Evolutionary conservation across 202 grass and related monocot genomes (phyloP).

Genomic region (Schoenoplectus triqueter): DNA sequence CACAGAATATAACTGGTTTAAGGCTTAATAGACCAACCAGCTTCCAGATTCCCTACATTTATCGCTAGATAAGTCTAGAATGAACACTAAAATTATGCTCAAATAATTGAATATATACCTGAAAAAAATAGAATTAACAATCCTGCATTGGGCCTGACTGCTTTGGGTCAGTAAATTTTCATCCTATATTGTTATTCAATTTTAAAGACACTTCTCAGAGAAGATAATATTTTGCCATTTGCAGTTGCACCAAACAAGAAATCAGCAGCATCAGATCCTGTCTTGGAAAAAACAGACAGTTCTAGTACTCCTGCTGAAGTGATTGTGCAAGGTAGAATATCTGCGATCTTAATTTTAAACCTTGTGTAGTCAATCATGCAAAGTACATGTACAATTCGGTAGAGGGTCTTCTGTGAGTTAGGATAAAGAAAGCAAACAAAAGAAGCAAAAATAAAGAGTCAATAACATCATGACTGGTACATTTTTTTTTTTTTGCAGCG

Average conservation of each 20-base stretch:
- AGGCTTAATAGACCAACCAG: background rate
- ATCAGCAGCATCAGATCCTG: background rate
- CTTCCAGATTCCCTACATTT: background rate
- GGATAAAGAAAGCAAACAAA: background rate
- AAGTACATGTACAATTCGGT: background rate
- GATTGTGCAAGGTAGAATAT: conserved; percentile 21
- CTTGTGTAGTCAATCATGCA: background rate
- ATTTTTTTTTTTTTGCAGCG: background rate
- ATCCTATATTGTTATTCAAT: background rate
- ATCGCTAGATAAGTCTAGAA: background rate
- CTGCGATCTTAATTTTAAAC: background rate
- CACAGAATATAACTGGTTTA: background rate
- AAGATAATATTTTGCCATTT: conserved; percentile 22
- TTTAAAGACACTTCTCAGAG: background rate
- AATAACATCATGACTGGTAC: conserved; percentile 4
- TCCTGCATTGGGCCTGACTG: background rate
- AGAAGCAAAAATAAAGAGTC: background rate
- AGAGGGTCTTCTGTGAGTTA: background rate
- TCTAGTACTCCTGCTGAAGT: conserved; percentile 6
- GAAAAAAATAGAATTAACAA: background rate
- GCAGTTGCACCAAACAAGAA: conserved; percentile 23
- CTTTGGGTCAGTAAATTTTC: background rate
- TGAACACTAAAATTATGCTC: background rate
- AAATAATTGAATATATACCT: background rate
- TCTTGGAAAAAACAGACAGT: background rate